Percentiles rank a stretch among this genome's conserved stretches.
Evolutionary conservation across 768 basidiomycete species (phyloP).

Genomic region (Mycena amicta): DNA sequence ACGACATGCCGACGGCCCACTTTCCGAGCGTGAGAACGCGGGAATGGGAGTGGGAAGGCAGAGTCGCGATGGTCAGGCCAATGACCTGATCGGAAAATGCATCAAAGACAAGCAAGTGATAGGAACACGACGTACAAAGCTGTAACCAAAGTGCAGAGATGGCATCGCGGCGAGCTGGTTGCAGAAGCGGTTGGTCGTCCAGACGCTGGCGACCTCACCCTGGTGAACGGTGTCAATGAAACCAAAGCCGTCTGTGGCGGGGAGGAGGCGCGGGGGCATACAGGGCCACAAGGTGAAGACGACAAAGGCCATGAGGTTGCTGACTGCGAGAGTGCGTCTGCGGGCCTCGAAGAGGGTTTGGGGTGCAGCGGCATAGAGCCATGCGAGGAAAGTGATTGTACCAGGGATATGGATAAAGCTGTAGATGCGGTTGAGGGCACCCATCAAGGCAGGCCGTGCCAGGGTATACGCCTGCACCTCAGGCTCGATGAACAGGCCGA

Average conservation of each 20-base stretch:
- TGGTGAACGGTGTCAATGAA: constrained; percentile 23
- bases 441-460: constrained; percentile 13
- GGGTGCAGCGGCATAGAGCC: constrained; percentile 22
- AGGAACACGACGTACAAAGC: too few relatives aligned
- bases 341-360: constrained; percentile 22
- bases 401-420: constrained; percentile 24
- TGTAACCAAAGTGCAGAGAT: constrained; percentile 20
- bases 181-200: constrained; percentile 23
- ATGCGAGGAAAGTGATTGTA: constrained; percentile 22
- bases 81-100: constrained; percentile 20
- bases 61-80: constrained; percentile 21
- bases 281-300: constrained; percentile 22
- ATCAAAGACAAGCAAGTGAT: constrained; percentile 20
- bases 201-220: constrained; percentile 20
- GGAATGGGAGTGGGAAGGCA: constrained; percentile 16
- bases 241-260: constrained; percentile 15
- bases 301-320: constrained; percentile 23
- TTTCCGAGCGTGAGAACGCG: constrained; percentile 10
- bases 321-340: constrained; percentile 22
- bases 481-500: constrained; percentile 20
- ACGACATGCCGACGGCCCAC: constrained; percentile 20
- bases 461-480: constrained; percentile 19
- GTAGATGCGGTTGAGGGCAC: constrained; percentile 24
- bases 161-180: constrained; percentile 24
- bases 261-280: constrained; percentile 23